Conservation (phyloP, 208 protist genomes). For the Porcisia hertigi region DNA sequence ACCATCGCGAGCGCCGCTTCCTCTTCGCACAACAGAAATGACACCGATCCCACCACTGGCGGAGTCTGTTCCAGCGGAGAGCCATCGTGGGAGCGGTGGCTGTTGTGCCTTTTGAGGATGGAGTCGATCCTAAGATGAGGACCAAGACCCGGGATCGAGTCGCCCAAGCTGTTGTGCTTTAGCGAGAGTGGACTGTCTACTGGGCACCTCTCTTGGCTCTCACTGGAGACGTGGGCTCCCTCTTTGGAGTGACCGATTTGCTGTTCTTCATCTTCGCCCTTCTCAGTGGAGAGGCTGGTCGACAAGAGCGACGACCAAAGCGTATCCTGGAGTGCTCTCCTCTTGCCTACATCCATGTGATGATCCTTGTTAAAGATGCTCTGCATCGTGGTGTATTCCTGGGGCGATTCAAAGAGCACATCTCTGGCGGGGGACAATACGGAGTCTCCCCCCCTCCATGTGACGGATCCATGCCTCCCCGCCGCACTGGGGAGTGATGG, state of each 20-base stretch:
- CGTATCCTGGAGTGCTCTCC: neutral
- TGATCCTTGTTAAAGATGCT: too few relatives aligned
- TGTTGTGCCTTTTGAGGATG: slow-evolving; percentile 21
- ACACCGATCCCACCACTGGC: slow-evolving; percentile 14
- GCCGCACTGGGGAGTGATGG: neutral
- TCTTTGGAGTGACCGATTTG: neutral
- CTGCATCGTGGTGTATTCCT: neutral
- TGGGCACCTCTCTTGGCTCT: neutral
- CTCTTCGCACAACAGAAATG: slow-evolving; percentile 24
- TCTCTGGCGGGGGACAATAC: neutral
- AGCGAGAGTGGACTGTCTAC: neutral
- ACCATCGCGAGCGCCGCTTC: slow-evolving; percentile 20
- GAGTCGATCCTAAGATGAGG: slow-evolving; percentile 1
- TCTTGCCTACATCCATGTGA: neutral
- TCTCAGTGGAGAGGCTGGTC: too few relatives aligned
- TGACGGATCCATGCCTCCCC: neutral
- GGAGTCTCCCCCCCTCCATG: neutral
- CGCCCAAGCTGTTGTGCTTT: neutral
- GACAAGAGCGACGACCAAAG: neutral
- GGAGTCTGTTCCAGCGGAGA: slow-evolving; percentile 4
- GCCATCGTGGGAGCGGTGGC: slow-evolving; percentile 15
- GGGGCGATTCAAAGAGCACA: neutral
- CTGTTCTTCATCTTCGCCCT: neutral
- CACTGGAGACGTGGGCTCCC: neutral
- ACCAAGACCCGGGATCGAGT: neutral